phyloP scores from a whole-genome alignment of 495 filamentous ascomycete genomes.

The Penicillium argentinense region DNA sequence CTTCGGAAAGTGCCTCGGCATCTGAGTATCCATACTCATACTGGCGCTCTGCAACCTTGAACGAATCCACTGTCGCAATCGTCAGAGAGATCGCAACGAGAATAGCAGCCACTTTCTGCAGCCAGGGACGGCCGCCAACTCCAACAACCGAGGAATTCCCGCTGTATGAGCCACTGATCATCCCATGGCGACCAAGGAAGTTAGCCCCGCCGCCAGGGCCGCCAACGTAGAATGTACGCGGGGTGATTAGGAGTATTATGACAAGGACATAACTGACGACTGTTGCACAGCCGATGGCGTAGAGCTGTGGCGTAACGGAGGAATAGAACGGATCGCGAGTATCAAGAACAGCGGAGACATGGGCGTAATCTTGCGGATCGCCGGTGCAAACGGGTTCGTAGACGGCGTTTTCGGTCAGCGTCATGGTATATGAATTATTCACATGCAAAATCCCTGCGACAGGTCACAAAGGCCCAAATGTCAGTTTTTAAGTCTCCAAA shows the following conservation, averaged over 20 bases:
- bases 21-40: constrained; percentile 73
- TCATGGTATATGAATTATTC: constrained; percentile 55
- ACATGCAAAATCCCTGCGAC: constrained; percentile 55
- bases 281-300: constrained; percentile 86
- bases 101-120: constrained; percentile 92
- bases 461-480: not conserved
- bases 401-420: constrained; percentile 60
- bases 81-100: constrained; percentile 89
- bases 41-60: constrained; percentile 74
- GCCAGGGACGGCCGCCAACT: constrained; percentile 90
- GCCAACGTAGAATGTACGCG: constrained; percentile 83
- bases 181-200: constrained; percentile 76
- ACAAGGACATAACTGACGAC: constrained; percentile 92
- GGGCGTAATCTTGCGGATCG: constrained; percentile 20
- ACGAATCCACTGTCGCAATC: constrained; percentile 88
- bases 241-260: constrained; percentile 91
- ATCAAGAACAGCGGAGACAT: constrained; percentile 52
- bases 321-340: constrained; percentile 86
- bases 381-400: constrained; percentile 64
- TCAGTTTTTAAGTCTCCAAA: not conserved
- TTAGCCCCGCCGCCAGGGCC: constrained; percentile 65
- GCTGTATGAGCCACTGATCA: constrained; percentile 73
- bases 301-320: constrained; percentile 85
- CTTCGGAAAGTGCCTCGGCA: constrained; percentile 65
- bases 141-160: constrained; percentile 71